Evolutionary conservation across 1,284 basidiomycete genomes (phyloP), one percentile per base, ranked within the genome.

Genomic region (Paramarasmius palmivorus): DNA sequence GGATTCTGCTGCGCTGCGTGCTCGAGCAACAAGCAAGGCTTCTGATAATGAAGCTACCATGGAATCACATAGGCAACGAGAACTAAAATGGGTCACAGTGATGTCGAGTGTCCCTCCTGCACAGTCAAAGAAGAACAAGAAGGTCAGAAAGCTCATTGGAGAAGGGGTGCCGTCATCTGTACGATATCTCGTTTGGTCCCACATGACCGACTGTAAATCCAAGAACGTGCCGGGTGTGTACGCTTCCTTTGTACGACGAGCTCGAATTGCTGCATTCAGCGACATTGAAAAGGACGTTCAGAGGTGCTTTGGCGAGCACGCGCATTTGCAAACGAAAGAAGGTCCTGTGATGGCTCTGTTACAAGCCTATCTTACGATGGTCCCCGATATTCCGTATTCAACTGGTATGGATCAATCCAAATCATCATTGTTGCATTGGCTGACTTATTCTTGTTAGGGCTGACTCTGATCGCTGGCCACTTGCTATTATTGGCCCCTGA

Each of bases 81-180:
- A 92, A 63, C 70, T 79, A 39, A 86, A 84, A 61, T 93, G 92
- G 93, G 80, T 92, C 63, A 68, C 79, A 0, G 69, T 88, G 29
- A 82, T 95, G 64, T 72, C 80, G 0, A 72, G 83, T 0, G 79
- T 85, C 1, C 74, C 88, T 1, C 73, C 90, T 0, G 68, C 83
- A 2, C 83, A 87, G 55, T 79, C 88, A 3, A 77, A 82, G 40
- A 92, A 92, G 74, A 90, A 78, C 66, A 93, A 93, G 71, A 96
- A 95, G 68, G 81, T 95, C 14, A 81, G 84, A 58, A 91, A 90
- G 63, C 71, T 97, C 26, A 70, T 95, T 14, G 70, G 87, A 41
- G 92, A 94, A 35, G 85, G 76, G 22, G 88, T 98, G 0, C 95
- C 95, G 0, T 82, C 88, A 1, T 90, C 86, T 6, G 86, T 96